Evolutionary conservation across 2,329 filamentous ascomycete species (phyloP).

Genomic region (Ophiostoma quercus): DNA sequence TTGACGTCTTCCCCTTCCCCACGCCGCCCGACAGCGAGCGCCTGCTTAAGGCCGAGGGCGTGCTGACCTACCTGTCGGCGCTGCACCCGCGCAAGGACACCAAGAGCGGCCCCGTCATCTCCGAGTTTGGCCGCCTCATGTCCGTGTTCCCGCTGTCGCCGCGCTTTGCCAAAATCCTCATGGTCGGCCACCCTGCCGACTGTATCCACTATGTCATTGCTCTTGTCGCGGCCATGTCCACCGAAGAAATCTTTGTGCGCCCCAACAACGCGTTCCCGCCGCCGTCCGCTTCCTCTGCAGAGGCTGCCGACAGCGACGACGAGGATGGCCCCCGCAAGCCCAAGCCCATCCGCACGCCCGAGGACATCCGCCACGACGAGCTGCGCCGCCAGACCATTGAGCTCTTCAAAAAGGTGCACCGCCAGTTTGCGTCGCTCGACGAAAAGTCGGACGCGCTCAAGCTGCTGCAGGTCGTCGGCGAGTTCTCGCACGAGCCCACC

Average conservation of each 20-base stretch:
- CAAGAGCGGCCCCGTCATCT: constrained; percentile 51
- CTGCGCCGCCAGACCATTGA: constrained; percentile 59
- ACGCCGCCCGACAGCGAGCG: constrained; percentile 75
- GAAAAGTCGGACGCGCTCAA: constrained; percentile 84
- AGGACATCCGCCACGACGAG: constrained; percentile 67
- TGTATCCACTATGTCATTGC: constrained; percentile 83
- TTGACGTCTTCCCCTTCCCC: constrained; percentile 93
- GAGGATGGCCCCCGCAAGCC: constrained; percentile 34
- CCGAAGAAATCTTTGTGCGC: constrained; percentile 79
- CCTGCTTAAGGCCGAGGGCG: constrained; percentile 75
- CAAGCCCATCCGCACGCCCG: constrained; percentile 51
- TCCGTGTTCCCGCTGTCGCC: constrained; percentile 86
- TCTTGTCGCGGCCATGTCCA: constrained; percentile 80
- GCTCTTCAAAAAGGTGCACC: constrained; percentile 65
- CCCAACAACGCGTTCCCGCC: constrained; percentile 69
- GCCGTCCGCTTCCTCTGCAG: constrained; percentile 36
- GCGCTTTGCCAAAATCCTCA: constrained; percentile 84
- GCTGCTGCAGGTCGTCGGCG: constrained; percentile 79
- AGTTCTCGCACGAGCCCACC: constrained; percentile 69
- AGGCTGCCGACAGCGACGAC: constrained; percentile 39
- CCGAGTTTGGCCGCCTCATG: constrained; percentile 72
- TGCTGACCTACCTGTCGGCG: constrained; percentile 80
- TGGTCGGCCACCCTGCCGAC: constrained; percentile 75
- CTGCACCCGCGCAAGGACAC: constrained; percentile 45
- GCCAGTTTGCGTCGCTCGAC: constrained; percentile 74